phyloP scores from a whole-genome alignment of 192 early-diverging fungal genomes.

The Umbelopsis sp. region DNA sequence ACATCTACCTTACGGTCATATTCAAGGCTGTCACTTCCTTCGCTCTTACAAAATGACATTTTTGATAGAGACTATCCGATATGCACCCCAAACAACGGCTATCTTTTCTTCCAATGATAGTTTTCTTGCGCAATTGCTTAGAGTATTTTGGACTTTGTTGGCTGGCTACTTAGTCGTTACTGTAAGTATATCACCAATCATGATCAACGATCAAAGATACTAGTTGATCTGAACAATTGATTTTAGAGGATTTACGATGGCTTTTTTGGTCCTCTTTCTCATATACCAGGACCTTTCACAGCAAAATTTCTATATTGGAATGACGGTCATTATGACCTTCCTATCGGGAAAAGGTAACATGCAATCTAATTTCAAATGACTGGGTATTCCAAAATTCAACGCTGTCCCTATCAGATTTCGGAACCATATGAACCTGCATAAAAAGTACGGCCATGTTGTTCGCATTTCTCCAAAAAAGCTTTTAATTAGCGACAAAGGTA shows the following conservation, averaged over 20 bases:
- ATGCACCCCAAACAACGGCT: neutral
- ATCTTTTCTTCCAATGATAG: neutral
- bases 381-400: neutral
- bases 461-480: slow-evolving; percentile 40
- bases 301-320: slow-evolving; percentile 18
- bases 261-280: slow-evolving; percentile 28
- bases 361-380: no score
- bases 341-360: slow-evolving; percentile 21
- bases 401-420: neutral
- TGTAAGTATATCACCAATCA: neutral
- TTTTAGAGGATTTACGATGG: slow-evolving; percentile 27
- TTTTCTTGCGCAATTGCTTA: neutral
- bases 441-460: slow-evolving; percentile 44
- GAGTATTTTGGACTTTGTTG: neutral
- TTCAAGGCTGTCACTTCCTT: neutral
- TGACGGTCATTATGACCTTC: slow-evolving; percentile 4
- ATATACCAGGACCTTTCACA: slow-evolving; percentile 30
- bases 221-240: no score
- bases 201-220: no score
- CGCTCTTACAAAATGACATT: neutral
- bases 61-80: neutral
- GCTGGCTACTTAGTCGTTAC: neutral
- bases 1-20: neutral
- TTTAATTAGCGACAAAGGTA: slow-evolving; percentile 39
- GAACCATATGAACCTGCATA: slow-evolving; percentile 30